phyloP scores from a whole-genome alignment of 164 flowering plant species.

The Berberis thunbergii region DNA sequence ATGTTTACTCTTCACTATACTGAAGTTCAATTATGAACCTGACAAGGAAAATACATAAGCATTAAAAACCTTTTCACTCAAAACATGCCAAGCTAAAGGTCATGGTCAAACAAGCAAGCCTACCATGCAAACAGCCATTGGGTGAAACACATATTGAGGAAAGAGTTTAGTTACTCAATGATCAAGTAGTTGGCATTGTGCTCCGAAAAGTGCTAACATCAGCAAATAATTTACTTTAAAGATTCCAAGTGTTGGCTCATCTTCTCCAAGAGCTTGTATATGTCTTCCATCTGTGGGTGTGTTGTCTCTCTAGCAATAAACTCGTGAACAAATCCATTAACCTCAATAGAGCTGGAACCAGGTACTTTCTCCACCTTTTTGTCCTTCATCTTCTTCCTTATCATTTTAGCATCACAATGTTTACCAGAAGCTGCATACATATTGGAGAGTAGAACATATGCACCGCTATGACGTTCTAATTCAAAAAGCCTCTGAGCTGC shows the following conservation, averaged over 20 bases:
- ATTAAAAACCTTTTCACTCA: too few species aligned
- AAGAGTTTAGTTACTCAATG: too few species aligned
- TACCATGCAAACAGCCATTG: too few species aligned
- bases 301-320: constrained; percentile 60
- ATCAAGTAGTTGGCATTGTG: too few species aligned
- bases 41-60: too few species aligned
- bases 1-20: too few species aligned
- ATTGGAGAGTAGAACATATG: constrained; percentile 51
- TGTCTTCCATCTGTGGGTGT: constrained; percentile 35
- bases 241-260: constrained; percentile 23
- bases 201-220: neutral
- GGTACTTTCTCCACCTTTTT: constrained; percentile 46
- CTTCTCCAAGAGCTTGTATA: constrained; percentile 23
- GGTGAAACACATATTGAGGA: too few species aligned
- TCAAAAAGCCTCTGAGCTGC: constrained; percentile 38
- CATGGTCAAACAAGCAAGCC: too few species aligned
- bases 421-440: constrained; percentile 42
- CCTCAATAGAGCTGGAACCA: constrained; percentile 58
- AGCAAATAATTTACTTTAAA: neutral
- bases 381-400: constrained; percentile 39
- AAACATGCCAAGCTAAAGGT: too few species aligned
- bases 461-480: constrained; percentile 51
- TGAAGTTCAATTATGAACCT: too few species aligned
- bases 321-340: constrained; percentile 48
- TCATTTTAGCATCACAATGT: constrained; percentile 28